Percentiles rank a stretch among this genome's conserved stretches.
These are phyloP conservation scores for Cyanidiococcus yangmingshanensis DNA, from an alignment of 23 red algal genomes.

Conservation along the genomic window DNA sequence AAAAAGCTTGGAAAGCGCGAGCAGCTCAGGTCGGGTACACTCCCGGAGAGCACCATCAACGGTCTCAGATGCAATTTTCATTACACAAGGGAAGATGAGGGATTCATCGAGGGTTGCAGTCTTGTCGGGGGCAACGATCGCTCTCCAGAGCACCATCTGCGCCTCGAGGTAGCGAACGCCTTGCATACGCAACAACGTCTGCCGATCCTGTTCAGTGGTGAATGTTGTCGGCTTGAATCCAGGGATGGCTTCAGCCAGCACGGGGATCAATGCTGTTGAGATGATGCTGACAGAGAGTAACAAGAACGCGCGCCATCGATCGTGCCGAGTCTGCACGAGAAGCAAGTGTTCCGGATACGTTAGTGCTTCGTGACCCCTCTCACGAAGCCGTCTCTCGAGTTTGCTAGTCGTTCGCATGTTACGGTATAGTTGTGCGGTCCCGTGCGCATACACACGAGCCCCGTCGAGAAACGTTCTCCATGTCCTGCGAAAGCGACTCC, in stretches of 20 bases:
- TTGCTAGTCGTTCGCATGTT: neutral
- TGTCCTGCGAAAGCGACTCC: neutral
- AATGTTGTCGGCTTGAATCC: constrained; percentile 17
- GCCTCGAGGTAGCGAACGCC: neutral
- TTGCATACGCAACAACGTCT: neutral
- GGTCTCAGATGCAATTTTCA: neutral
- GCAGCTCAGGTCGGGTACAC: neutral
- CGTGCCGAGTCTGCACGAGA: constrained; percentile 11
- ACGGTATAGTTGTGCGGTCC: neutral
- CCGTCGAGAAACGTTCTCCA: neutral
- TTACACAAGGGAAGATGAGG: neutral
- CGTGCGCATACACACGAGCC: neutral
- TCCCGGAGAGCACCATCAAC: neutral
- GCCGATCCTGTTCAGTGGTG: constrained; percentile 4
- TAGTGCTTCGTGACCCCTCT: neutral
- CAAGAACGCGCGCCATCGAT: neutral
- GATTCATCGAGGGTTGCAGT: neutral
- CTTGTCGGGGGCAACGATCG: neutral
- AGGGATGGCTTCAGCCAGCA: constrained; percentile 7
- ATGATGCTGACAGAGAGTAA: neutral
- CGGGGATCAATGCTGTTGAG: constrained; percentile 11
- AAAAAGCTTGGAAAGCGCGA: neutral
- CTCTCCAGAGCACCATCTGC: neutral
- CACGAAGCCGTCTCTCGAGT: neutral
- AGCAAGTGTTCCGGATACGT: constrained; percentile 10